Evolutionary conservation across 2,329 filamentous ascomycete species (phyloP).

Genomic region (Arthrobotrys megalospora): DNA sequence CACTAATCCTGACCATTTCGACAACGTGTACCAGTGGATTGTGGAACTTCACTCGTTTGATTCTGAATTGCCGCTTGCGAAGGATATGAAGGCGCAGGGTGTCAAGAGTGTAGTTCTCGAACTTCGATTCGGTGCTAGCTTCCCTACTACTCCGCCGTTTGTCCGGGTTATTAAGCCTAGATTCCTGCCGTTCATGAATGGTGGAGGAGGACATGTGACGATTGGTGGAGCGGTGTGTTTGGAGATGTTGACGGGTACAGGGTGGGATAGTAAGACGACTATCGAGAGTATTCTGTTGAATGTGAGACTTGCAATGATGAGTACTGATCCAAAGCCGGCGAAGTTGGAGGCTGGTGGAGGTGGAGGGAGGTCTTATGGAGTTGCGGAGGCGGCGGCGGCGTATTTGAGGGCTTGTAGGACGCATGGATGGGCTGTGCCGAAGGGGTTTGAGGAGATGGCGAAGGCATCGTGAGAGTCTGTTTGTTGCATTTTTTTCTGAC

Average conservation of each 20-base stretch:
- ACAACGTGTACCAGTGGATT: constrained; percentile 91
- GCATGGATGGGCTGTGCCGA: constrained; percentile 82
- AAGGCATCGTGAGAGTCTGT: constrained; percentile 67
- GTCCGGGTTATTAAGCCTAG: constrained; percentile 85
- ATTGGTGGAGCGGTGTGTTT: constrained; percentile 82
- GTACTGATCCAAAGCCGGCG: constrained; percentile 76
- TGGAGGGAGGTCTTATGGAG: constrained; percentile 71
- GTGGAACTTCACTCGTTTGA: constrained; percentile 90
- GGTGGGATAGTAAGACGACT: constrained; percentile 81
- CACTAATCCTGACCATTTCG: constrained; percentile 77
- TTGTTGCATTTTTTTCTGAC: constrained; percentile 54
- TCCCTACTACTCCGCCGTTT: constrained; percentile 85
- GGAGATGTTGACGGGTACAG: constrained; percentile 82
- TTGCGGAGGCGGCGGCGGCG: constrained; percentile 80
- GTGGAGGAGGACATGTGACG: constrained; percentile 90
- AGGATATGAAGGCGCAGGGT: constrained; percentile 78
- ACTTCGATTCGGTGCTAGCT: constrained; percentile 82
- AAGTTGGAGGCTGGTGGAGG: constrained; percentile 71
- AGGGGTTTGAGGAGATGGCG: constrained; percentile 70
- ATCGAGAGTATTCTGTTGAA: constrained; percentile 87
- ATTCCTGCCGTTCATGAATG: constrained; percentile 79
- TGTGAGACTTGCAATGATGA: constrained; percentile 82
- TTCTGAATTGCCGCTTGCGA: constrained; percentile 76
- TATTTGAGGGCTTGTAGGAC: constrained; percentile 77
- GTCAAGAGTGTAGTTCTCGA: constrained; percentile 82